Base-by-base conservation (phyloP, 139 green algal genomes). In the Chlamydomonas sphaeroides region DNA sequence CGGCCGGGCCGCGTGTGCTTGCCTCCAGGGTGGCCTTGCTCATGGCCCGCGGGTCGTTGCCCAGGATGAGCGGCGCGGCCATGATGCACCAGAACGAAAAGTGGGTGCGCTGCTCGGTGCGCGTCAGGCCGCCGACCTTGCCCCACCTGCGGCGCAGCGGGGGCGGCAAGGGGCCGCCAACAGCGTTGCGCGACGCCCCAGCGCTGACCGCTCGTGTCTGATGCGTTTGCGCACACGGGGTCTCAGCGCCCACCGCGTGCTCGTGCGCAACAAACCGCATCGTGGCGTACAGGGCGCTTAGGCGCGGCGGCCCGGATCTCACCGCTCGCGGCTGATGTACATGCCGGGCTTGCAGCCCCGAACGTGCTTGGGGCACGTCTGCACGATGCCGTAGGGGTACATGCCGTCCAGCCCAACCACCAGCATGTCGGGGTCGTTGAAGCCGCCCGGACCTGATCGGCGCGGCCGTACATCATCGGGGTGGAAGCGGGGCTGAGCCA, bases 401-500 rank as follows among this genome's bases (percentile, higher is more conserved):
- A 91, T 93, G 42, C 87, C 88, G 17, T 91, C 85, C 39, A 93
- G 84, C 15, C 89, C 89, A 56, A 93, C 89, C 61, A 92, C 85
- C 39, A 93, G 85, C 89, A 93, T 93, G 79, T 93, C 89, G 5
- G 87, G 89, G 74, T 93, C 89, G 62, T 93, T 93, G 63, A 91
- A 91, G 30, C 79, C 87, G 35, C 77, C 77, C 14, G 77, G 77
- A 26, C 65, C 45, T 21, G n/a, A n/a, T n/a, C n/a, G n/a, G n/a
- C n/a, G n/a, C n/a, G n/a, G n/a, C n/a, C n/a, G n/a, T n/a, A n/a
- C n/a, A n/a, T n/a, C n/a, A n/a, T n/a, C n/a, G n/a, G n/a, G n/a
- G n/a, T n/a, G n/a, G n/a, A n/a, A n/a, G n/a, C n/a, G n/a, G n/a
- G n/a, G n/a, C n/a, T n/a, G n/a, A n/a, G n/a, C n/a, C n/a, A n/a